Evolutionary conservation across 306 rosid genomes (phyloP).

Genomic region (Lablab purpureus): DNA sequence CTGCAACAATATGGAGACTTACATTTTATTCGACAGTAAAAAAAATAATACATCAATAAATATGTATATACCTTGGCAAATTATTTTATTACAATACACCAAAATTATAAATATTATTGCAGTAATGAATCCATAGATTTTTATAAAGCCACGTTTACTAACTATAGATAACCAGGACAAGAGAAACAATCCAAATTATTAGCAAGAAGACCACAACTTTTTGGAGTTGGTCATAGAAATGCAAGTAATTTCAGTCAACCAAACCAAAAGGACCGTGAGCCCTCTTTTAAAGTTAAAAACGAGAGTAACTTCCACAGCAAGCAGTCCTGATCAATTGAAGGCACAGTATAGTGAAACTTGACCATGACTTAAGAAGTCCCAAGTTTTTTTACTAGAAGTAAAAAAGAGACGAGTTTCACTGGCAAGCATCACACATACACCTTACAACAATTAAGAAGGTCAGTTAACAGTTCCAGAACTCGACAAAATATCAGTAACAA

Average conservation of each 20-base stretch:
- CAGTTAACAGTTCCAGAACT: not conserved
- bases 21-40: constrained; percentile 15
- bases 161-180: constrained; percentile 15
- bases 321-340: not conserved
- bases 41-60: not conserved
- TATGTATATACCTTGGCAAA: constrained; percentile 14
- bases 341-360: constrained; percentile 6
- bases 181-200: constrained; percentile 9
- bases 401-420: not conserved
- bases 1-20: constrained; percentile 51
- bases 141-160: constrained; percentile 11
- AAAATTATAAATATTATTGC: not conserved
- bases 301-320: not conserved
- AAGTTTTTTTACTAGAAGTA: not conserved
- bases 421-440: not conserved
- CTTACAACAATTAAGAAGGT: constrained; percentile 11
- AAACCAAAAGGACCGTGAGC: not conserved
- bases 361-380: not conserved
- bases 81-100: constrained; percentile 5
- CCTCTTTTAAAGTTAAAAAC: not conserved
- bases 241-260: constrained; percentile 16
- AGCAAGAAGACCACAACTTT: not conserved
- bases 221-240: constrained; percentile 1
- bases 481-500: not conserved
- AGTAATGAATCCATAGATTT: not conserved